Conservation (phyloP, 768 basidiomycete genomes). For the Tephrocybe sp. region DNA sequence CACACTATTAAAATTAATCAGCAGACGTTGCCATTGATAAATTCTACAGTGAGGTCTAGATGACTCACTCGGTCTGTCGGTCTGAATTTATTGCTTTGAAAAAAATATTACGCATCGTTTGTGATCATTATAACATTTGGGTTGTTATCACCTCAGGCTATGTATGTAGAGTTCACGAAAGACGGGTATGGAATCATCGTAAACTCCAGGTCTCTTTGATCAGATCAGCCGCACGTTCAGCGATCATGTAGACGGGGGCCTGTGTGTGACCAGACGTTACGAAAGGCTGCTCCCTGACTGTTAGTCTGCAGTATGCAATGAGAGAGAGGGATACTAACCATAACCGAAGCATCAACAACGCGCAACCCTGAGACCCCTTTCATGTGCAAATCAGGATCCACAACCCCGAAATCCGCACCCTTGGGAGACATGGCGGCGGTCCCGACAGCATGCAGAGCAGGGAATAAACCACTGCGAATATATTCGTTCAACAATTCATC, state of each 20-base stretch:
- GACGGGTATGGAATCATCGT: neutral
- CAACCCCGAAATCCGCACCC: no score
- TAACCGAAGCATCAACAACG: neutral
- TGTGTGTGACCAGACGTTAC: neutral
- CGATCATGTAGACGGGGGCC: neutral
- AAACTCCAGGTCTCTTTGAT: neutral
- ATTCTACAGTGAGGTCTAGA: no score
- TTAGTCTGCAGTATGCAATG: neutral
- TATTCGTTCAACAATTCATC: slow-evolving; percentile 6
- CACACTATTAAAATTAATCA: no score
- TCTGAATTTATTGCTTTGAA: no score
- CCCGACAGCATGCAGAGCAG: no score
- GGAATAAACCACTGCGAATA: neutral
- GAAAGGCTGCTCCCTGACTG: neutral
- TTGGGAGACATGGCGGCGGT: no score
- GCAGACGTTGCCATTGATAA: no score
- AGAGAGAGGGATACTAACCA: neutral
- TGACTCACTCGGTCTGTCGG: no score
- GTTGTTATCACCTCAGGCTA: no score
- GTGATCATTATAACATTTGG: no score
- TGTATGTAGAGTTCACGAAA: no score
- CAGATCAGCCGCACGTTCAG: neutral
- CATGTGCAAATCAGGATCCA: neutral
- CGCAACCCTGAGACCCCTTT: neutral
- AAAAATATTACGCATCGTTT: no score